Conservation (phyloP, 306 rosid genomes). For the Pachyrhizus erosus region DNA sequence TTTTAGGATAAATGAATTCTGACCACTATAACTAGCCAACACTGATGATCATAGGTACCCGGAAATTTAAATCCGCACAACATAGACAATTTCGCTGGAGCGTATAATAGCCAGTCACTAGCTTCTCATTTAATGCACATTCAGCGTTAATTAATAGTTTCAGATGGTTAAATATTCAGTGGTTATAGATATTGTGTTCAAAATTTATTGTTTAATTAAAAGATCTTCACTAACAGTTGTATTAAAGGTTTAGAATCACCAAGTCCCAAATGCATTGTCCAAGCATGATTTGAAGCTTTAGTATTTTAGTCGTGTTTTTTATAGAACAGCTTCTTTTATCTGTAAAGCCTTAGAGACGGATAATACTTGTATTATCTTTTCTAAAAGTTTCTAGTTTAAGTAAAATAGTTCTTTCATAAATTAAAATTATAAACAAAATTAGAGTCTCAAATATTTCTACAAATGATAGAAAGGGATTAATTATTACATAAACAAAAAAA, state of each 20-base stretch:
- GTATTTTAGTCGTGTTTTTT: too few relatives aligned
- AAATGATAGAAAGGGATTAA: not conserved
- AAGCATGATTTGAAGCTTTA: too few relatives aligned
- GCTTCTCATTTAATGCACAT: not conserved
- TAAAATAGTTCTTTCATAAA: too few relatives aligned
- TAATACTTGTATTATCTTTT: too few relatives aligned
- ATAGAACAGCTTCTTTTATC: too few relatives aligned
- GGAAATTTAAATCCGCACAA: not conserved
- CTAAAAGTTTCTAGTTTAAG: too few relatives aligned
- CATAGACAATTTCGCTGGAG: not conserved
- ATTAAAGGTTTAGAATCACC: too few relatives aligned
- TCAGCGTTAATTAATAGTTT: not conserved
- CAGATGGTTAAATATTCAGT: not conserved
- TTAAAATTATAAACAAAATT: too few relatives aligned
- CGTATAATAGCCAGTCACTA: not conserved
- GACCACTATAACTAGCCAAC: not conserved
- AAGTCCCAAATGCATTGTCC: too few relatives aligned
- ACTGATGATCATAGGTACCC: not conserved
- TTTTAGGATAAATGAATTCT: not conserved
- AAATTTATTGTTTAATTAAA: not conserved
- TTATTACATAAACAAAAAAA: not conserved
- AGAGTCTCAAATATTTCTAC: not conserved
- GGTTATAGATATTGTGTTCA: not conserved
- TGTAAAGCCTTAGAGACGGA: too few relatives aligned
- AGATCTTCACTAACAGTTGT: not conserved